Base-by-base conservation (phyloP, 805 yeast genomes). In the Zygoascus flipseniorum region DNA sequence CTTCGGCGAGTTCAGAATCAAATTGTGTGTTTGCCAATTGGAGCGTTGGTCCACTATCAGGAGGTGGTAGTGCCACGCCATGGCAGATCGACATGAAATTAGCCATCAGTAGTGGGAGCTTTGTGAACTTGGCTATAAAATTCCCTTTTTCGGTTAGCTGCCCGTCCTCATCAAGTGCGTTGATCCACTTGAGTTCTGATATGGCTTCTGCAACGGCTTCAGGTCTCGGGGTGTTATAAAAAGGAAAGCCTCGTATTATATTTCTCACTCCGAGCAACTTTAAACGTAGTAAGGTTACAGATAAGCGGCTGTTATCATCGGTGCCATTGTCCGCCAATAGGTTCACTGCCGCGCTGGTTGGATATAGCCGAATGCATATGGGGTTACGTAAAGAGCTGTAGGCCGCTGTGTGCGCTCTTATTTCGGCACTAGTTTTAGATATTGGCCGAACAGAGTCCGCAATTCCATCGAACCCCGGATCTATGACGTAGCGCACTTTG, bases 151-250 rank as follows among this genome's bases (percentile, higher is more conserved):
- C 65, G 0, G 93, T 86, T 47, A 88, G 67, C 1, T 74, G 68
- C 0, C 95, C 95, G 52, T 74, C 69, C 55, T 83, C 81, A 62
- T 85, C 85, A 13, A 89, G 60, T 0, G 95, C 95, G 0, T 86
- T 86, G 51, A 86, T 72, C 45, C 81, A 73, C 87, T 89, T 85
- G 23, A 89, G 71, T 53, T 84, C 89, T 65, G 85, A 86, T 28
- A 87, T 74, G 0, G 96, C 87, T 37, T 83, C 74, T 45, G 76
- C 71, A 43, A 87, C 72, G 0, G 86, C 74, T 48, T 83, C 88
- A 31, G 71, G 66, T 1, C 93, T 86, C 2, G 96, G 97, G 10
- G 85, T 68, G 58, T 86, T 92, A 60, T 88, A 65, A 61, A 86
- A 86, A 2, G 92, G 88, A 58, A 89, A 86, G 31, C 54, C 43